Percentiles rank a stretch among this genome's conserved stretches.
phyloP scores from a whole-genome alignment of 1,139 yeast genomes.

The Kodamaea sp. region DNA sequence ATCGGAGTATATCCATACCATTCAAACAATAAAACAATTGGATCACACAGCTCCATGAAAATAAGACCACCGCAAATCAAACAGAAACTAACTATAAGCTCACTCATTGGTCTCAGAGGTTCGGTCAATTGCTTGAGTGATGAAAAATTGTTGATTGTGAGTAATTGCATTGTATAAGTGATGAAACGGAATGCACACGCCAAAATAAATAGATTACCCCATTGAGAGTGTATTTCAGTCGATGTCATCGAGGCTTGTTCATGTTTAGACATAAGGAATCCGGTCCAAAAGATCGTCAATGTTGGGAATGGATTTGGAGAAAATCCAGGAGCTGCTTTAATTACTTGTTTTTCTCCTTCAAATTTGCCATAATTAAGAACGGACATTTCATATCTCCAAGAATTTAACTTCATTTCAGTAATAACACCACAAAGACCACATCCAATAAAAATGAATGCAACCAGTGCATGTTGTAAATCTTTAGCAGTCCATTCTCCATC shows the following conservation, averaged over 20 bases:
- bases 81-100: constrained; percentile 71
- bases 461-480: constrained; percentile 91
- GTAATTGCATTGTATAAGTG: constrained; percentile 60
- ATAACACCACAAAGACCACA: constrained; percentile 89
- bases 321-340: constrained; percentile 63
- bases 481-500: constrained; percentile 87
- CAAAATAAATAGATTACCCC: constrained; percentile 80
- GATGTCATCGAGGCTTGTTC: constrained; percentile 77
- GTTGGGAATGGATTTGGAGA: constrained; percentile 93
- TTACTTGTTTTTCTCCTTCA: constrained; percentile 16
- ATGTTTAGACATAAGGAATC: constrained; percentile 93
- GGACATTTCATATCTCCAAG: constrained; percentile 47
- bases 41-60: constrained; percentile 89
- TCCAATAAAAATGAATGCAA: constrained; percentile 92
- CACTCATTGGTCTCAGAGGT: constrained; percentile 69
- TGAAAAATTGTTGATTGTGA: constrained; percentile 35
- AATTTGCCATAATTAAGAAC: constrained; percentile 18
- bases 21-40: constrained; percentile 76
- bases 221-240: constrained; percentile 78
- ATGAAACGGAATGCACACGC: constrained; percentile 74
- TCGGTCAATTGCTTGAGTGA: constrained; percentile 37
- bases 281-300: constrained; percentile 93
- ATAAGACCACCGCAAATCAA: constrained; percentile 84
- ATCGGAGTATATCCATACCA: constrained; percentile 82
- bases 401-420: constrained; percentile 55